Percentiles rank a stretch among this genome's conserved stretches.
phyloP scores from a whole-genome alignment of 1,284 basidiomycete genomes.

The Ceratobasidium sp. region DNA sequence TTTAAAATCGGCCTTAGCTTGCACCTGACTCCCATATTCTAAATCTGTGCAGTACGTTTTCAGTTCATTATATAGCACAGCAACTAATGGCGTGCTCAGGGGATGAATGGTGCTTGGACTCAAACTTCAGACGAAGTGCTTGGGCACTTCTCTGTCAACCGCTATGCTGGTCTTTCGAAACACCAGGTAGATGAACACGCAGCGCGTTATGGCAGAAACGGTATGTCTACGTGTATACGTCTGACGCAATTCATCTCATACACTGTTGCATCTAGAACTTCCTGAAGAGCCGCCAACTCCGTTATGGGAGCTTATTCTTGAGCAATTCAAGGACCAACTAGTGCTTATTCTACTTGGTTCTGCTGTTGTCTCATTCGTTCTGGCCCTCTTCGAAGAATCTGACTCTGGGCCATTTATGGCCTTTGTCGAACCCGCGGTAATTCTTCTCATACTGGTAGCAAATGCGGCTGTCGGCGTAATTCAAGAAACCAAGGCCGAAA shows the following conservation, averaged over 20 bases:
- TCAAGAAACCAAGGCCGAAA: slow-evolving; percentile 94
- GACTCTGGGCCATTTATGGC: slow-evolving; percentile 76
- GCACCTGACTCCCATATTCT: slow-evolving; percentile 21
- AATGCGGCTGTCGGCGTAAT: slow-evolving; percentile 96
- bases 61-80: not conserved
- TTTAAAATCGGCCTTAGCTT: slow-evolving; percentile 14
- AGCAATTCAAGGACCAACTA: slow-evolving; percentile 98
- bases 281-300: slow-evolving; percentile 93
- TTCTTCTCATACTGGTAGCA: slow-evolving; percentile 92
- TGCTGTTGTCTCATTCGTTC: slow-evolving; percentile 89
- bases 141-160: slow-evolving; percentile 74
- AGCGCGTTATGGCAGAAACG: slow-evolving; percentile 87
- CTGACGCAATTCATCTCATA: not conserved
- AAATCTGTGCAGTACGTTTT: slow-evolving; percentile 20
- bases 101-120: slow-evolving; percentile 80
- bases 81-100: slow-evolving; percentile 40
- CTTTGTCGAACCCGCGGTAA: slow-evolving; percentile 94
- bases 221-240: slow-evolving; percentile 62
- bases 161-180: slow-evolving; percentile 68
- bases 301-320: slow-evolving; percentile 92
- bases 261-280: slow-evolving; percentile 69
- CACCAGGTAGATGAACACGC: slow-evolving; percentile 79
- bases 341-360: slow-evolving; percentile 94
- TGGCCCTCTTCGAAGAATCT: slow-evolving; percentile 87
- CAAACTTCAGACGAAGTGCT: slow-evolving; percentile 73